Evolutionary conservation across 2,329 filamentous ascomycete species (phyloP).

Genomic region (Fusarium papillatum): DNA sequence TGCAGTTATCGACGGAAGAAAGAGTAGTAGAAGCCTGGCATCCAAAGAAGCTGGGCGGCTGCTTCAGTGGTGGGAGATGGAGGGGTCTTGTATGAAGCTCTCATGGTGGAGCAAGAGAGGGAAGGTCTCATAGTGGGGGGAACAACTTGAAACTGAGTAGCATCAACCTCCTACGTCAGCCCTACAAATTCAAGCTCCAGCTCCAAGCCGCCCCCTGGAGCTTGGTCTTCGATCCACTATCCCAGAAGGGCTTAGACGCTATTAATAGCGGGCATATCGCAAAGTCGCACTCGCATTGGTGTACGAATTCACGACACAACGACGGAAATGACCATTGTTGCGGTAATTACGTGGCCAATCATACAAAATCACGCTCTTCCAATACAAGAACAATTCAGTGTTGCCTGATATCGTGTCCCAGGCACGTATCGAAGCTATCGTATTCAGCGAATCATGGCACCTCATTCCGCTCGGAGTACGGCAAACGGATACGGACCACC

Average conservation of each 20-base stretch:
- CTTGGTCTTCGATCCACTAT: neutral
- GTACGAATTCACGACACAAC: neutral
- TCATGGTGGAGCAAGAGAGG: slow-evolving; percentile 6
- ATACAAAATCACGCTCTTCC: neutral
- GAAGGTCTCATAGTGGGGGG: slow-evolving; percentile 9
- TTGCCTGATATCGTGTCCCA: neutral
- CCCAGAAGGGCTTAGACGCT: neutral
- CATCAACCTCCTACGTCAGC: slow-evolving; percentile 6
- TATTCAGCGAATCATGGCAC: neutral
- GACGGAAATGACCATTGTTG: neutral
- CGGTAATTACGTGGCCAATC: neutral
- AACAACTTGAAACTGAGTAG: neutral
- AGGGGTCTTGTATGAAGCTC: slow-evolving; percentile 14
- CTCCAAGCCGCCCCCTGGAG: slow-evolving; percentile 2
- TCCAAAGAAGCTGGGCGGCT: neutral
- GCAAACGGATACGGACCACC: slow-evolving; percentile 1
- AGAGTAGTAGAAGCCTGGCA: neutral
- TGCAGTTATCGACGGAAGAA: slow-evolving; percentile 1
- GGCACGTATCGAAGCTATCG: neutral
- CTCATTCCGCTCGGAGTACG: neutral
- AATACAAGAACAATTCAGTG: neutral
- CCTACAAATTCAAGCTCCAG: slow-evolving; percentile 4
- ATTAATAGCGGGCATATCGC: neutral
- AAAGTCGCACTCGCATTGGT: neutral
- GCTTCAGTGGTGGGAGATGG: neutral